Evolutionary conservation across 2,329 filamentous ascomycete genomes (phyloP), one percentile per base, ranked within the genome.

Genomic region (Ascochyta pisi): DNA sequence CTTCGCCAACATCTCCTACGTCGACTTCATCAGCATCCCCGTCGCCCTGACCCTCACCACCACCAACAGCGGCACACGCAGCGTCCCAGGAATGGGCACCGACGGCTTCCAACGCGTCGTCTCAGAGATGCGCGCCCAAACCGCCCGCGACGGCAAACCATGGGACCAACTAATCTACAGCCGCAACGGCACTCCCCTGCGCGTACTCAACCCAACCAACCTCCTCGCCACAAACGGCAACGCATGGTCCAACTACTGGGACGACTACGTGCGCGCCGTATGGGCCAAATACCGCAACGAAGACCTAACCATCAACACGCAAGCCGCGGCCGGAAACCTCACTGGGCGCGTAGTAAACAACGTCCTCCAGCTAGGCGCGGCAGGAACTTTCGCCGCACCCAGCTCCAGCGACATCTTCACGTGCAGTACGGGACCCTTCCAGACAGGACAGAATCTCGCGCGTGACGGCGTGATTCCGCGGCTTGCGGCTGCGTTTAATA

Each of bases 401-500:
- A 81, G 76, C 1, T 84, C 71, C 1, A 76, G 76, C 12, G 88
- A 91, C 71, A 88, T 91, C 59, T 85, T 90, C 67, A 83, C 82
- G 33, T 89, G 87, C 75, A 86, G 83, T 62, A 85, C 82, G 2
- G 86, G 86, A 0, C 85, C 86, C 0, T 89, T 89, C 62, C 77
- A 79, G 61, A 67, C 78, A 41, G 67, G 82, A 57, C 65, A 67
- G 3, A 76, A 76, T 12, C 67, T 66, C 4, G 73, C 76, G 52
- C 76, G 78, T 16, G 80, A 80, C 57, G 86, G 87, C 37, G 83
- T 93, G 52, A 87, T 87, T 8, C 89, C 91, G 0, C 82, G 91
- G n/a, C 77, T 95, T 13, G 84, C 88, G 0, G 90, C 91, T 1
- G 89, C 88, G 0, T 85, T 94, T 67, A 92, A 93, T 75, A 83